Percentiles rank a stretch among this genome's conserved stretches.
Evolutionary conservation across 192 early-diverging fungal species (phyloP).

Genomic region (Backusella macrospora): DNA sequence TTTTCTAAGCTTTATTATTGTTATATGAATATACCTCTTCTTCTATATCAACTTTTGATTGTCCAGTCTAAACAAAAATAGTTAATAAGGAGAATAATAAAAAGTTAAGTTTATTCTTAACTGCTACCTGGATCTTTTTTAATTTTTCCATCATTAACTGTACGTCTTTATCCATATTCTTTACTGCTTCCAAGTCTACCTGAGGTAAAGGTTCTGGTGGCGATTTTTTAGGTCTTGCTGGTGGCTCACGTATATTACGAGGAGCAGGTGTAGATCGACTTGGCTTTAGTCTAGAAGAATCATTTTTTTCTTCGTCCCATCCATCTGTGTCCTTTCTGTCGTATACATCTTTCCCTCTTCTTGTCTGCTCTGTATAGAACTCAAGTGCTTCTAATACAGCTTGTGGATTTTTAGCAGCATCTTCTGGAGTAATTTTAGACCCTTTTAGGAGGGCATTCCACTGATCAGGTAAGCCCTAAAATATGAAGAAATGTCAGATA

Average conservation of each 20-base stretch:
- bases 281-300: slow-evolving; percentile 19
- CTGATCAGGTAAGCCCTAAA: slow-evolving; percentile 88
- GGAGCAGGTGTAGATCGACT: slow-evolving; percentile 36
- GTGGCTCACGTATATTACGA: slow-evolving; percentile 35
- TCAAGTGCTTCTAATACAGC: slow-evolving; percentile 97
- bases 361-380: slow-evolving; percentile 92
- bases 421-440: slow-evolving; percentile 95
- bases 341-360: slow-evolving; percentile 37
- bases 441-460: slow-evolving; percentile 94
- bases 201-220: not conserved
- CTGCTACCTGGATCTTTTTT: slow-evolving; percentile 20
- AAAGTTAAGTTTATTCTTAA: not conserved
- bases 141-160: slow-evolving; percentile 27
- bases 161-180: slow-evolving; percentile 22
- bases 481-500: slow-evolving; percentile 1
- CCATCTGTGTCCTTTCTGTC: slow-evolving; percentile 16
- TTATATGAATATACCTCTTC: slow-evolving; percentile 4
- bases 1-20: not conserved
- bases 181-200: not conserved
- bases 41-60: slow-evolving; percentile 2
- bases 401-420: slow-evolving; percentile 97
- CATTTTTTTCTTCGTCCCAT: slow-evolving; percentile 15
- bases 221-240: not conserved
- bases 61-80: slow-evolving; percentile 3
- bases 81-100: not conserved